Base-by-base conservation (phyloP, 2,329 filamentous ascomycete species). In the Xylaria sp. region DNA sequence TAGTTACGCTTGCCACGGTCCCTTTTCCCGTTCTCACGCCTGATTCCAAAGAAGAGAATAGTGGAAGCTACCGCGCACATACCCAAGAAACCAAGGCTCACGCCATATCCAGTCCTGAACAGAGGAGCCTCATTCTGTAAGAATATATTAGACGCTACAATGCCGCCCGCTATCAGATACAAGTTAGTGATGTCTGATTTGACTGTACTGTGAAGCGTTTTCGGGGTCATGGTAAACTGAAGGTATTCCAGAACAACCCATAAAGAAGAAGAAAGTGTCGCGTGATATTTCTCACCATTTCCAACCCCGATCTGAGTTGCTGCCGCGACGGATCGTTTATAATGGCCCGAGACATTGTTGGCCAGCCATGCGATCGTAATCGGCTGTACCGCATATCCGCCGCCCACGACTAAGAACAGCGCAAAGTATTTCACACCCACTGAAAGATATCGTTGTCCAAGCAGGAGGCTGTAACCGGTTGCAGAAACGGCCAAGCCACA, bases 321-420 rank as follows among this genome's bases (percentile, higher is more conserved):
- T 23, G 85, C 81, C 5, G 83, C 82, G 32, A 90, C 81, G 0
- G 82, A 81, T 21, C 86, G 82, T 78, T 89, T 89, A 76, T 87
- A 88, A 74, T 88, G 86, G 1, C 87, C 87, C 0, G 81, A 83
- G 71, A 88, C 81, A 70, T 87, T 86, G 74, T 89, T 88, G 65
- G 82, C 82, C 25, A 89, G 78, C 87, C 87, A 90, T 6, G 82
- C 84, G 29, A 89, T 78, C 1, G 82, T 81, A 50, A 89, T 82
- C 1, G 87, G 87, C 68, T 87, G 85, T 3, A 84, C 83, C 60
- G 86, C 84, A 74, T 85, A 88, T 1, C 84, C 84, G 18, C 87
- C 87, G 8, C 80, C 79, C 2, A 85, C 84, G 72, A 89, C 78
- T 51, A 88, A 81, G 75, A 86, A 88, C 53, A 88, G 78, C 10